These are phyloP conservation scores for Ramalina intermedia DNA, from an alignment of 495 filamentous ascomycete genomes.

Conservation along the genomic window DNA sequence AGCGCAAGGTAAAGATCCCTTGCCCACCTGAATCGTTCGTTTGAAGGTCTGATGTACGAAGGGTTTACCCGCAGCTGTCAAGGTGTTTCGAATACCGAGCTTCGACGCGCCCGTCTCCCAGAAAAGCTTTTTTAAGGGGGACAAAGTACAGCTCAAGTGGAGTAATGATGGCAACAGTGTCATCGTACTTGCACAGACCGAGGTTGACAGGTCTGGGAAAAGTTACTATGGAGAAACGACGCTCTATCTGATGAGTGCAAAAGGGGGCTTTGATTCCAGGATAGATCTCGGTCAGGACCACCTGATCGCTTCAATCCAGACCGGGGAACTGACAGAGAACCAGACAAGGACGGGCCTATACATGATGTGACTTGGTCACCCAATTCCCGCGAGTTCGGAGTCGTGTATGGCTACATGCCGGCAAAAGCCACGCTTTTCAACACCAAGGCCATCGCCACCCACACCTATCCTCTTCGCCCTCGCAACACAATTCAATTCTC, in stretches of 20 bases:
- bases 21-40: background rate
- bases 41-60: conserved; percentile 19
- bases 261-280: conserved; percentile 81
- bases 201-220: conserved; percentile 94
- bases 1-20: conserved; percentile 58
- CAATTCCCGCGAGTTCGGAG: conserved; percentile 90
- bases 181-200: conserved; percentile 93
- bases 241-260: conserved; percentile 85
- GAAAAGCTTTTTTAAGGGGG: conserved; percentile 98
- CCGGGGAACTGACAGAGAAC: background rate
- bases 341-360: conserved; percentile 94
- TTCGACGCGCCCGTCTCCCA: conserved; percentile 72
- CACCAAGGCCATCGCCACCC: conserved; percentile 58
- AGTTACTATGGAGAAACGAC: conserved; percentile 98
- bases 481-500: conserved; percentile 95
- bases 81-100: conserved; percentile 82
- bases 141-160: conserved; percentile 98
- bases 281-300: conserved; percentile 53
- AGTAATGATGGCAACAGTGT: conserved; percentile 77
- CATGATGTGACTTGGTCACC: conserved; percentile 98
- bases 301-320: background rate
- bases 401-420: conserved; percentile 95
- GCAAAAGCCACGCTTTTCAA: conserved; percentile 97
- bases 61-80: conserved; percentile 85
- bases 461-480: conserved; percentile 70